Base-by-base conservation (phyloP, 352 stramenopile genomes). In the Pythium rhizo-oryzae region DNA sequence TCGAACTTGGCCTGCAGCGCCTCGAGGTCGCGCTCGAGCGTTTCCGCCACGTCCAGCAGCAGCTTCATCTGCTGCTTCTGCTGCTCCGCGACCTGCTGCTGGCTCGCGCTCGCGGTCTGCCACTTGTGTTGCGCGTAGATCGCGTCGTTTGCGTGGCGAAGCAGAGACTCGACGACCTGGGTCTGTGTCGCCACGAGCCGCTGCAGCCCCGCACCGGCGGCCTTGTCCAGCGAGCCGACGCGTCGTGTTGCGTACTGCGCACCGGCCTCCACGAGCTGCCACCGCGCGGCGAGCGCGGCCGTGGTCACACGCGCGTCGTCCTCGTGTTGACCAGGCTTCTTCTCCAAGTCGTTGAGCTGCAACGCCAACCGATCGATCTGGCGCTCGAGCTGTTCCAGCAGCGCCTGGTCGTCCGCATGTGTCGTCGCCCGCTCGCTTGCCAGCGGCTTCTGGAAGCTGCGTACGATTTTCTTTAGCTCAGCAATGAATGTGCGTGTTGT, bases 41-140 rank as follows among this genome's bases (percentile, higher is more conserved):
- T 75, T 65, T 91, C 82, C 11, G 82, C 82, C 0, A 90, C 82
- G 37, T 91, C 82, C 8, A 92, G 71, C 11, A 92, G 70, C 51
- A 80, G 58, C n/a, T 87, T 84, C 43, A 89, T 79, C 59, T 90
- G 81, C 7, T 79, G 54, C 59, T 84, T 72, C 19, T 73, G 59
- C 35, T 78, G 67, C 28, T 62, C 64, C 2, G 55, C 50, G 46
- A 62, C 64, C 19, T 64, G 72, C 41, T 69, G 41, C 39, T 80
- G 67, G 61, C 66, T 37, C 11, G 47, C 60, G 6, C 47, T 63
- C 25, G 56, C 57, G 5, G 23, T 25, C 18, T 68, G n/a, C 43
- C 64, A 66, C 8, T 74, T 70, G 6, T 63, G 46, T 21, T 66
- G 50, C 13, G 65, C 57, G 16, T 57, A 37, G n/a, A 71, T 62